Base-by-base conservation (phyloP, 805 yeast genomes). In the Candida arabinofermentans region DNA sequence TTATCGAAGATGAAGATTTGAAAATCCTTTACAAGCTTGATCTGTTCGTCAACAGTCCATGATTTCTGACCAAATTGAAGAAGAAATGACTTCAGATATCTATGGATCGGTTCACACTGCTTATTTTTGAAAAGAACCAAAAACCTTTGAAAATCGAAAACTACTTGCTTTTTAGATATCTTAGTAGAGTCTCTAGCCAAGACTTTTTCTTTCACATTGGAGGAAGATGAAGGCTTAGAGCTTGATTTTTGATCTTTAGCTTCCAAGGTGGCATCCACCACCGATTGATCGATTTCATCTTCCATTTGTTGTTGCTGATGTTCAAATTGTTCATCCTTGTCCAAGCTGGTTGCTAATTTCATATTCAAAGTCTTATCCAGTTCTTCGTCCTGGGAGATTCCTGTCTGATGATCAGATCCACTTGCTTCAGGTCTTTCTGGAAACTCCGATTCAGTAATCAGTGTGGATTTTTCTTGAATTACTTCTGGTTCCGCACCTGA, bases 111-210 rank as follows among this genome's bases (percentile, higher is more conserved):
- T 43, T 87, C 96, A 5, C 98, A 96, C 41, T 74, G 71, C 48
- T 81, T 83, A 39, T 76, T 73, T 44, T 83, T 81, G 50, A 93
- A 71, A 50, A 83, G 86, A 10, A 71, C 70, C 30, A 89, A 69
- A 58, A 93, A 93, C 19, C 72, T 63, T 58, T 87, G 96, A 60
- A 91, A 93, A 59, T 93, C 96, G 63, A 91, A 90, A 4, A 74
- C 69, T 21, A 42, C 49, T 37, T 59, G 62, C 26, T 56, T 57
- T 27, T 51, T 51, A 5, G 49, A 57, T 48, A 45, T 46, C 31
- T 37, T 51, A 37, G 62, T 63, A 5, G 68, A 62, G 8, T 14
- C 32, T n/a, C 16, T 9, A 29, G n/a, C n/a, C n/a, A n/a, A n/a
- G n/a, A n/a, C n/a, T n/a, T n/a, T n/a, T n/a, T n/a, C n/a, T n/a